These are phyloP conservation scores for Aphanoascus verrucosus DNA, from an alignment of 2,329 filamentous ascomycete genomes.

Conservation along the genomic window DNA sequence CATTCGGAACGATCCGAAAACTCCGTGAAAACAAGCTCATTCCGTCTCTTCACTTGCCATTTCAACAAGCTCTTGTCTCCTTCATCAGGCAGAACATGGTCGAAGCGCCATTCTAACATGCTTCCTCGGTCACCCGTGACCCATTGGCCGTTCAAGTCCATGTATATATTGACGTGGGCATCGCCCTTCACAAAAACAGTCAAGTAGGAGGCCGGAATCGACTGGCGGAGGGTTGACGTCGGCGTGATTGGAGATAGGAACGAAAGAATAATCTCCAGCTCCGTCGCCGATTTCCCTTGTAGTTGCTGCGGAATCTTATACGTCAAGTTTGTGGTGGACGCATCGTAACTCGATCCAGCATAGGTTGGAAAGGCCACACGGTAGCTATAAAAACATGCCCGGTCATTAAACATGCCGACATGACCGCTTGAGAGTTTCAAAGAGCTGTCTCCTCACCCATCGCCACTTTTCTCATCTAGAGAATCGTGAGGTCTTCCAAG, in stretches of 20 bases:
- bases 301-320: slow-evolving; percentile 45
- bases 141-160: slow-evolving; percentile 68
- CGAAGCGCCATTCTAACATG: slow-evolving; percentile 59
- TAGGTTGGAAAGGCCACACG: slow-evolving; percentile 50
- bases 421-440: background rate
- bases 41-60: slow-evolving; percentile 35
- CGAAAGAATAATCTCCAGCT: slow-evolving; percentile 43
- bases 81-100: slow-evolving; percentile 34
- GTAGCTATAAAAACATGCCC: slow-evolving; percentile 28
- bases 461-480: slow-evolving; percentile 28
- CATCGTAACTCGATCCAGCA: slow-evolving; percentile 54
- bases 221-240: slow-evolving; percentile 67
- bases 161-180: slow-evolving; percentile 52
- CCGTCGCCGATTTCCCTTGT: slow-evolving; percentile 23
- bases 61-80: slow-evolving; percentile 33
- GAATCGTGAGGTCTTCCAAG: slow-evolving; percentile 57
- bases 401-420: slow-evolving; percentile 10
- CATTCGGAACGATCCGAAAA: slow-evolving; percentile 66
- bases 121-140: slow-evolving; percentile 63
- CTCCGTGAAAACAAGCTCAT: slow-evolving; percentile 63
- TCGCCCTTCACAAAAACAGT: slow-evolving; percentile 58
- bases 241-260: slow-evolving; percentile 70
- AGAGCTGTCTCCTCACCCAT: slow-evolving; percentile 27
- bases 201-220: slow-evolving; percentile 71
- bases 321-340: slow-evolving; percentile 59